Conservation (phyloP, 2,329 filamentous ascomycete genomes). For the Helotiales sp. region DNA sequence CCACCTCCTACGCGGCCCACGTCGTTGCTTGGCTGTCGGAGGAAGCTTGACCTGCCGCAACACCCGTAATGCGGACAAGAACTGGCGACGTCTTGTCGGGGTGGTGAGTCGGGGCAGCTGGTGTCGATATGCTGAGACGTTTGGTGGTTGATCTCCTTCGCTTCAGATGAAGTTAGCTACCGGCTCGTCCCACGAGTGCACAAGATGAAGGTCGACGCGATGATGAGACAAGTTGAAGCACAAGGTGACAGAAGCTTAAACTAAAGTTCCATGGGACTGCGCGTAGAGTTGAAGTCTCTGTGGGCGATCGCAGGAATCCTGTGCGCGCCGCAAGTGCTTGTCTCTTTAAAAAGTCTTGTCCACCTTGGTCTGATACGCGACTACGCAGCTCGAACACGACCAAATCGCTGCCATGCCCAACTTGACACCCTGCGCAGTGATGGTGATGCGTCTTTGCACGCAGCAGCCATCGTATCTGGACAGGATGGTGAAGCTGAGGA, state of each 20-base stretch:
- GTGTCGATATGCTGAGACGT: conserved; percentile 26
- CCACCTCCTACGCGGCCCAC: conserved; percentile 12
- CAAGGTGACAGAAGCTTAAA: conserved; percentile 33
- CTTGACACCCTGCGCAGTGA: background rate
- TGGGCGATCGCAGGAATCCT: background rate
- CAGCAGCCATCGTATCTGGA: background rate
- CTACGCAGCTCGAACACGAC: background rate
- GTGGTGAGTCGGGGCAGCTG: conserved; percentile 14
- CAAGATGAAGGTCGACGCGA: conserved; percentile 20
- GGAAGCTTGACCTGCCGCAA: conserved; percentile 24
- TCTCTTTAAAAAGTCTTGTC: no score
- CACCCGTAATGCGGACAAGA: conserved; percentile 6
- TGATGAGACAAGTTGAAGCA: conserved; percentile 32
- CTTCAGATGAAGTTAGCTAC: conserved; percentile 33
- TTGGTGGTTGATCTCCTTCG: conserved; percentile 26
- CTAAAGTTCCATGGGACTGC: conserved; percentile 10
- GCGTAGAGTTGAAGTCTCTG: conserved; percentile 17
- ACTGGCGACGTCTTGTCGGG: conserved; percentile 6
- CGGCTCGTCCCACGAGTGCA: conserved; percentile 19
- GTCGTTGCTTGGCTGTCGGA: conserved; percentile 17
- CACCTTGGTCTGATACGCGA: conserved; percentile 1
- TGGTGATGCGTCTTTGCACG: background rate
- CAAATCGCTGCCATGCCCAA: background rate
- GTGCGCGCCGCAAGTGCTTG: background rate
- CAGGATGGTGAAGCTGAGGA: background rate